Conservation (phyloP, 768 basidiomycete genomes). For the Termitomyces bulborhizus region DNA sequence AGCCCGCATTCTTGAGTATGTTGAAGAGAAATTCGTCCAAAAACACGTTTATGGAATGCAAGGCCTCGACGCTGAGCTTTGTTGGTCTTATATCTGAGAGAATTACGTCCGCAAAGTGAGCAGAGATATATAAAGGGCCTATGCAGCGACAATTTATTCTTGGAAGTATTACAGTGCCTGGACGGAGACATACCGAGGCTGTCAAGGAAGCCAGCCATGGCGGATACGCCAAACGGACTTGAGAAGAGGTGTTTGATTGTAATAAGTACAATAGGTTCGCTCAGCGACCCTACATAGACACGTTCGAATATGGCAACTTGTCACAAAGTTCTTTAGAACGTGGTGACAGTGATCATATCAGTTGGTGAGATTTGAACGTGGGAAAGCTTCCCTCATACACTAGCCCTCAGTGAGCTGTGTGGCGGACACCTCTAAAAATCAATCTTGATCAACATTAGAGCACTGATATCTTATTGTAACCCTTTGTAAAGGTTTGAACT, state of each 20-base stretch:
- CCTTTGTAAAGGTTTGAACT: no score
- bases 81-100: slow-evolving; percentile 93
- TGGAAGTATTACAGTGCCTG: neutral
- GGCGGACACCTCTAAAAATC: no score
- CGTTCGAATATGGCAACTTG: neutral
- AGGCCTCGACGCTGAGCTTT: slow-evolving; percentile 72
- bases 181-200: slow-evolving; percentile 29
- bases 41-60: slow-evolving; percentile 70
- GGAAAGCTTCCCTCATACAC: no score
- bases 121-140: slow-evolving; percentile 75
- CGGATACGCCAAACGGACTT: neutral
- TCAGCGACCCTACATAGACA: neutral
- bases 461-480: no score
- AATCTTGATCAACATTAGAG: no score
- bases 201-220: slow-evolving; percentile 39
- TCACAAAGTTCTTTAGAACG: neutral
- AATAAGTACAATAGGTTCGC: neutral
- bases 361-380: neutral
- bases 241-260: neutral
- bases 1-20: slow-evolving; percentile 59
- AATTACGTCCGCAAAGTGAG: slow-evolving; percentile 83
- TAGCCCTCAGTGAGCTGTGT: no score
- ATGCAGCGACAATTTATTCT: slow-evolving; percentile 7
- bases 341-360: slow-evolving; percentile 3
- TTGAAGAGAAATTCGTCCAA: slow-evolving; percentile 81